Base-by-base conservation (phyloP, 352 stramenopile species). In the Phytophthora pluvialis region DNA sequence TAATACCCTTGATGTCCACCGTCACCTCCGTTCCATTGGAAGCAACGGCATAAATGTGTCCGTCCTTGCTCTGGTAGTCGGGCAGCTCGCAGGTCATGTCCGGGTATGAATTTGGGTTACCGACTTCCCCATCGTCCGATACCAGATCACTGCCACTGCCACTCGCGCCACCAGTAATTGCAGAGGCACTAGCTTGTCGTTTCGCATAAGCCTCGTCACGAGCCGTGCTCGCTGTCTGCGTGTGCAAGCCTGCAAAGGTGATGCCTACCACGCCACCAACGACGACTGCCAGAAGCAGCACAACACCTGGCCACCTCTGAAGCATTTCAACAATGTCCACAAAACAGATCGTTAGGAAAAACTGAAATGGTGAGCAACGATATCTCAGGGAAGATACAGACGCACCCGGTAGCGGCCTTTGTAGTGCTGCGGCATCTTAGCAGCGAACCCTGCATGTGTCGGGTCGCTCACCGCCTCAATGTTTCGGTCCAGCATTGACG, bases 81-180 rank as follows among this genome's bases (percentile, higher is more conserved):
- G 82, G 82, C 5, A 83, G 69, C 47, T 81, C 60, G 42, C 81
- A 90, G 8, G 68, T 35, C 50, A 64, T 86, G n/a, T 77, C 62
- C 1, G 78, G 78, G 59, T 92, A 93, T 51, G 70, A 71, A 46
- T 93, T 89, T 3, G 82, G 85, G 62, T 93, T 93, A 15, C 82
- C 82, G 5, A 90, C 58, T 47, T 51, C 51, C 0, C 56, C 62
- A 18, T 69, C 63, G 12, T 68, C 60, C 12, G 62, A 71, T 12
- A 70, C 63, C 13, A 88, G 56, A 46, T 78, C 77, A 12, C 73
- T 73, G 44, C 58, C 66, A 16, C 59, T 62, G 15, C 54, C 65
- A 35, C 53, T 68, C 10, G 54, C 50, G 13, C 60, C 67, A 13
- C 53, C 63, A 3, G 64, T 68, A 29, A 65, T 63, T 1, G 46